Evolutionary conservation across 2,329 filamentous ascomycete genomes (phyloP), one percentile per base, ranked within the genome.

Genomic region (Penicillium sp.): DNA sequence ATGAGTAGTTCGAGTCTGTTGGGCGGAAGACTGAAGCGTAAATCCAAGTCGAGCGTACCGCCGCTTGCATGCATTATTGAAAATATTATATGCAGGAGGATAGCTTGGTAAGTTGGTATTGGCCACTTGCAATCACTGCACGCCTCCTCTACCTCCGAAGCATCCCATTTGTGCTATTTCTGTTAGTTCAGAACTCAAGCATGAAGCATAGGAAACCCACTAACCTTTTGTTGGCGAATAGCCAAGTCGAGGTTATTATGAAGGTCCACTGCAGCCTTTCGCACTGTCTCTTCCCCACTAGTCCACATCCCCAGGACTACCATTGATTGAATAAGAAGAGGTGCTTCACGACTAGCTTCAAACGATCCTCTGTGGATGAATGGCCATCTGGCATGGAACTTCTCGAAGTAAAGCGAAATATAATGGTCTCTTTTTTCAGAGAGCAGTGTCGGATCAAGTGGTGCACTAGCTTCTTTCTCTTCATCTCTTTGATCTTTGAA

Each of bases 31-130:
- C 50, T 49, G 1, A 51, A 21, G 13, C 55, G 61, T 3, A 68
- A 29, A 18, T 63, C 57, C 2, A 62, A 42, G 11, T 57, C 42
- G 2, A 62, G 21, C 10, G 22, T 6, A 21, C 39, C 32, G 1
- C 39, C 32, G 22, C 53, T 27, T 11, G 50, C 52, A 4, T 29
- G 36, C 0, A 64, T 32, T 1, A 66, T 18, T 22, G 67, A 54
- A 46, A 70, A 67, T 13, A 72, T 66, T 7, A 68, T 56, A 48
- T 71, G 64, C 1, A 72, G 49, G 14, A 72, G 46, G 24, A 72
- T 67, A 13, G 66, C 65, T 56, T 72, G 69, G 21, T 70, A 72
- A 7, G 60, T 68, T 3, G 69, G 50, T 8, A 72, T 61, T n/a
- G 69, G 69, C 64, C 67, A 71, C 18, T 43, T 40, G n/a, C 53